Conservation (phyloP, 495 filamentous ascomycete genomes). For the Hypoxylon rickii region DNA sequence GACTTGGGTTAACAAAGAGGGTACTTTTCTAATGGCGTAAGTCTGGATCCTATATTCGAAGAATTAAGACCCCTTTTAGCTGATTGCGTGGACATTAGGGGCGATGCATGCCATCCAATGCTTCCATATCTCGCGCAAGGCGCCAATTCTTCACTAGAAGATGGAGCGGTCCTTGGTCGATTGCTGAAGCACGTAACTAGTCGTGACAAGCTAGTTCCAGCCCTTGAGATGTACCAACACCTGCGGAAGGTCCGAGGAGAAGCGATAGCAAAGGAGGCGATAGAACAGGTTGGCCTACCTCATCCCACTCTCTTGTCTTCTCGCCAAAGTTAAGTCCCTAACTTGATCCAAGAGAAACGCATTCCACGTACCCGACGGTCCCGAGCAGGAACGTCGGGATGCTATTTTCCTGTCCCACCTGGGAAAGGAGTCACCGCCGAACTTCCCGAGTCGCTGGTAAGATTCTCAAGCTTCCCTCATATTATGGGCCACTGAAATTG, state of each 20-base stretch:
- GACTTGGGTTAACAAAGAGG: slow-evolving; percentile 46
- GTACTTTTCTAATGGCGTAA: slow-evolving; percentile 48
- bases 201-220: slow-evolving; percentile 45
- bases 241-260: slow-evolving; percentile 65
- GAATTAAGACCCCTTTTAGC: too few species aligned
- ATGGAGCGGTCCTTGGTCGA: slow-evolving; percentile 57
- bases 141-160: slow-evolving; percentile 60
- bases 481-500: not conserved
- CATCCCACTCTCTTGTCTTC: slow-evolving; percentile 5
- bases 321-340: slow-evolving; percentile 36
- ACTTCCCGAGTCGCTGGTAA: slow-evolving; percentile 32
- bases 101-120: slow-evolving; percentile 71
- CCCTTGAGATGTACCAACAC: slow-evolving; percentile 61
- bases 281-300: slow-evolving; percentile 14
- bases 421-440: slow-evolving; percentile 27
- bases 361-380: slow-evolving; percentile 63
- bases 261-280: slow-evolving; percentile 54
- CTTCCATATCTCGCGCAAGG: slow-evolving; percentile 69
- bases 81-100: slow-evolving; percentile 27
- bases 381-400: slow-evolving; percentile 58
- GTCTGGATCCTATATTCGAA: not conserved
- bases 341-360: slow-evolving; percentile 59
- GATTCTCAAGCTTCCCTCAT: too few species aligned
- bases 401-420: slow-evolving; percentile 51
- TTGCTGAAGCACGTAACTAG: slow-evolving; percentile 59